Percentiles rank a stretch among this genome's conserved stretches.
Conservation (phyloP, 2,329 filamentous ascomycete species). For the Emergomyces orientalis region DNA sequence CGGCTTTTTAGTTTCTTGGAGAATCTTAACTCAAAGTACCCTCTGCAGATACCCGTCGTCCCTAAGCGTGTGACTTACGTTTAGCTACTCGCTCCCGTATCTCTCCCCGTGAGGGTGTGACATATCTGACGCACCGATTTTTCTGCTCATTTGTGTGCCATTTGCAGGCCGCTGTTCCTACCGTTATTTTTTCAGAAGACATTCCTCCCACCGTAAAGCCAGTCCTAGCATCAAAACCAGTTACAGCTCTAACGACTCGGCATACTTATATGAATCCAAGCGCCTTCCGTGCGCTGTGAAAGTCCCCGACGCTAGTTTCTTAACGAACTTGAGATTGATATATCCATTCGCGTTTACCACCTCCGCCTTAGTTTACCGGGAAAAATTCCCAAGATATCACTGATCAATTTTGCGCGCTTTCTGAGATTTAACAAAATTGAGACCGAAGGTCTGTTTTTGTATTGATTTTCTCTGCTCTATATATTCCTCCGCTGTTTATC, state of each 20-base stretch:
- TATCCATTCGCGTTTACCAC: not conserved
- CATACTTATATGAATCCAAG: conserved; percentile 2
- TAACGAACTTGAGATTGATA: not conserved
- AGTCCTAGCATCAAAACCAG: not conserved
- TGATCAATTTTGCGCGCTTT: not conserved
- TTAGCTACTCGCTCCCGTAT: not conserved
- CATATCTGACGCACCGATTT: not conserved
- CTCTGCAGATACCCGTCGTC: conserved; percentile 3
- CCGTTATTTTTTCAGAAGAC: not conserved
- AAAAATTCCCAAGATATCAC: not conserved
- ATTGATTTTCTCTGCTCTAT: not conserved
- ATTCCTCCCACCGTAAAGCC: not conserved
- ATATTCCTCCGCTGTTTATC: not conserved
- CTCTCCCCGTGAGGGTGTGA: not conserved
- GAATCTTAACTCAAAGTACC: not conserved
- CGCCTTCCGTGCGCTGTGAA: not conserved
- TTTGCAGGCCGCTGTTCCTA: not conserved
- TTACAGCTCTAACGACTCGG: not conserved
- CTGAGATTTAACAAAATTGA: not conserved
- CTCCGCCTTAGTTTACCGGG: not conserved
- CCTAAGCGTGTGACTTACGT: not conserved
- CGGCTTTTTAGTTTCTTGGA: not conserved
- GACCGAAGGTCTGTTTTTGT: conserved; percentile 4
- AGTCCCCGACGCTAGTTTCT: not conserved
- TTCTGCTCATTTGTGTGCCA: not conserved